Evolutionary conservation across 306 rosid genomes (phyloP).

Genomic region (Cicer bijugum): DNA sequence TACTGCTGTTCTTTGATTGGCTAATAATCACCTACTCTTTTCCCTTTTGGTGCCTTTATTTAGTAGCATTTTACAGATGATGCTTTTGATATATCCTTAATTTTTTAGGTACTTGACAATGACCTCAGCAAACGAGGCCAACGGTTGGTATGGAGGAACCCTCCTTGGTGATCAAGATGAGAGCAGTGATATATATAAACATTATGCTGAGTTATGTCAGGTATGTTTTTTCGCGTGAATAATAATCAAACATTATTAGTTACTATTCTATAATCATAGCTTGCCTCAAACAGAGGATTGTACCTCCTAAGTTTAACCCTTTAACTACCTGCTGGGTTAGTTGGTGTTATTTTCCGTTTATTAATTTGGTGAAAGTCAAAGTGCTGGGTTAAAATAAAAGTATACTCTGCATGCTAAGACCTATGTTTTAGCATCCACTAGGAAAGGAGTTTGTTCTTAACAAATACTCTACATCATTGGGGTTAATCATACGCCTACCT

Average conservation of each 20-base stretch:
- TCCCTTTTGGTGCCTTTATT: constrained; percentile 22
- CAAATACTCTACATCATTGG: background rate
- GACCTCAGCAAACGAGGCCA: constrained; percentile 72
- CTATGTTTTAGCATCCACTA: background rate
- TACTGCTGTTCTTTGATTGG: constrained; percentile 29
- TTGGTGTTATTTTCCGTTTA: constrained; percentile 3
- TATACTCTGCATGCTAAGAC: background rate
- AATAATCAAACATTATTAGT: constrained; percentile 4
- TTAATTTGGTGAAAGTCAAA: background rate
- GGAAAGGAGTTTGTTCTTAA: background rate
- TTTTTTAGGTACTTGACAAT: constrained; percentile 73
- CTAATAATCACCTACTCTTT: constrained; percentile 10
- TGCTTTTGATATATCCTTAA: constrained; percentile 39
- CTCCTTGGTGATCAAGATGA: constrained; percentile 86
- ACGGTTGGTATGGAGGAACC: constrained; percentile 92
- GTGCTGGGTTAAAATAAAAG: background rate
- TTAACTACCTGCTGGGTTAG: constrained; percentile 27
- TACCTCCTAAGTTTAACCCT: constrained; percentile 14
- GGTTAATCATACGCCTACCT: background rate
- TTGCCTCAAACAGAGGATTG: constrained; percentile 16
- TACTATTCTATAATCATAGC: background rate
- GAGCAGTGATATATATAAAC: constrained; percentile 83
- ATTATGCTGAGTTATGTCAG: constrained; percentile 85
- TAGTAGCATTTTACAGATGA: constrained; percentile 31
- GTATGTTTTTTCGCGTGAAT: constrained; percentile 47